Conservation (phyloP, 169 alveolate genomes). For the Toxoplasma gondii region DNA sequence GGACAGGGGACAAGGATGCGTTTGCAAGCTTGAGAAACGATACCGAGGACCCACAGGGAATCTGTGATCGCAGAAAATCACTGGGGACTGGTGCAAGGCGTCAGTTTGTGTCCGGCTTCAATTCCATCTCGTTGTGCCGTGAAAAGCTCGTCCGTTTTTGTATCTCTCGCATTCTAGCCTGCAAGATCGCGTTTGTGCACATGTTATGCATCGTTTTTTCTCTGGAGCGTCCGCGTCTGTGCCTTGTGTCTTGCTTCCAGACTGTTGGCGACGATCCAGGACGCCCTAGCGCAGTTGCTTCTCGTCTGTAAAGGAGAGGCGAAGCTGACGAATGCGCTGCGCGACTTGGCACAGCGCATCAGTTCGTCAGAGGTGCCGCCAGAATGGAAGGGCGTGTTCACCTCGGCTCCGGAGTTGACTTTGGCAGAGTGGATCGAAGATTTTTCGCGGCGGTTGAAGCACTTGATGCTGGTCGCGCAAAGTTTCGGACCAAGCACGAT, state of each 20-base stretch:
- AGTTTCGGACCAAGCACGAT: constrained; percentile 62
- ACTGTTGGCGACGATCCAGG: constrained; percentile 78
- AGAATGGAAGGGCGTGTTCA: constrained; percentile 82
- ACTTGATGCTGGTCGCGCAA: constrained; percentile 69
- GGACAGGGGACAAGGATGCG: too few relatives aligned
- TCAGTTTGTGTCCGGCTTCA: too few relatives aligned
- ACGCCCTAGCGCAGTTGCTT: constrained; percentile 77
- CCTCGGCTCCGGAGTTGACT: constrained; percentile 76
- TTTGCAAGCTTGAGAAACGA: too few relatives aligned
- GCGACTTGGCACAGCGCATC: constrained; percentile 81
- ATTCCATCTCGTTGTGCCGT: background rate
- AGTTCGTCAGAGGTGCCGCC: constrained; percentile 84
- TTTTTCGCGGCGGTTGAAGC: constrained; percentile 82
- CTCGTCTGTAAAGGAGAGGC: constrained; percentile 84
- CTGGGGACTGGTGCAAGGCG: too few relatives aligned
- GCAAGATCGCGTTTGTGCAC: too few relatives aligned
- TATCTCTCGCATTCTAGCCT: too few relatives aligned
- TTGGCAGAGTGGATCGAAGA: constrained; percentile 91
- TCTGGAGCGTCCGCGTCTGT: background rate
- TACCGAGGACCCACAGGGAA: too few relatives aligned
- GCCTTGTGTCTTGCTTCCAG: constrained; percentile 25
- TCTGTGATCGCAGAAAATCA: too few relatives aligned
- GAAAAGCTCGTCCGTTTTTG: background rate
- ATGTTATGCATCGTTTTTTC: too few relatives aligned
- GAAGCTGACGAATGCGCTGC: constrained; percentile 83